A percentile compares a stretch with the other conserved stretches of the same genome.
These are phyloP conservation scores for Fraxinus sp. DNA, from an alignment of 305 asterid species.

Conservation along the genomic window DNA sequence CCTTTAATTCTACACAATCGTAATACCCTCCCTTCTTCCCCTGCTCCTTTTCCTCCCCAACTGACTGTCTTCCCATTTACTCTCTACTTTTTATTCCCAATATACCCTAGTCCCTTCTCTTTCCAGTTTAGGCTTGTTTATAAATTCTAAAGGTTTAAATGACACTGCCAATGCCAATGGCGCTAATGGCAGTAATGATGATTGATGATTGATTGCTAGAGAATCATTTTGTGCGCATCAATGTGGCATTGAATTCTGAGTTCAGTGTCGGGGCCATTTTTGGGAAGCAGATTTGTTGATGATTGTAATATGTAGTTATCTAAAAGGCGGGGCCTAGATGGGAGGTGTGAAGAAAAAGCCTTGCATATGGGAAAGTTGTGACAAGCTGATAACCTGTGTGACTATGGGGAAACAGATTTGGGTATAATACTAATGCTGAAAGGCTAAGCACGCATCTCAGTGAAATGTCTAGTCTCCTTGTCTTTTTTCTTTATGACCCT, in stretches of 20 bases:
- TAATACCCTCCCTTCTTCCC: background rate
- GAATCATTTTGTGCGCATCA: background rate
- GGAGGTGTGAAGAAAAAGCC: background rate
- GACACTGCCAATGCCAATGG: background rate
- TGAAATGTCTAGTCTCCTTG: background rate
- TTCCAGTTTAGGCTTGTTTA: background rate
- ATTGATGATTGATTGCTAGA: background rate
- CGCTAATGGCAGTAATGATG: background rate
- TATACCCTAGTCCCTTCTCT: background rate
- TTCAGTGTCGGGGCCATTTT: background rate
- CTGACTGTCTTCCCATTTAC: background rate
- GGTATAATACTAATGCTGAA: background rate
- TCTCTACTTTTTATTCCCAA: background rate
- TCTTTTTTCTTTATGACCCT: background rate
- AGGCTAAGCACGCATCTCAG: background rate
- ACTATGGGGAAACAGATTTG: background rate
- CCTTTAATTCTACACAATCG: background rate
- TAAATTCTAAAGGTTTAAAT: background rate
- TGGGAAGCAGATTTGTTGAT: background rate
- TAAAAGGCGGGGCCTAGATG: background rate
- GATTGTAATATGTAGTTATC: background rate
- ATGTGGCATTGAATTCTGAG: background rate
- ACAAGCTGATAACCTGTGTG: background rate
- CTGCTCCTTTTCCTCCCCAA: background rate
- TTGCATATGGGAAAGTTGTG: background rate